These are phyloP conservation scores for Noccaea caerulescens DNA, from an alignment of 345 rosid species.

Conservation along the genomic window DNA sequence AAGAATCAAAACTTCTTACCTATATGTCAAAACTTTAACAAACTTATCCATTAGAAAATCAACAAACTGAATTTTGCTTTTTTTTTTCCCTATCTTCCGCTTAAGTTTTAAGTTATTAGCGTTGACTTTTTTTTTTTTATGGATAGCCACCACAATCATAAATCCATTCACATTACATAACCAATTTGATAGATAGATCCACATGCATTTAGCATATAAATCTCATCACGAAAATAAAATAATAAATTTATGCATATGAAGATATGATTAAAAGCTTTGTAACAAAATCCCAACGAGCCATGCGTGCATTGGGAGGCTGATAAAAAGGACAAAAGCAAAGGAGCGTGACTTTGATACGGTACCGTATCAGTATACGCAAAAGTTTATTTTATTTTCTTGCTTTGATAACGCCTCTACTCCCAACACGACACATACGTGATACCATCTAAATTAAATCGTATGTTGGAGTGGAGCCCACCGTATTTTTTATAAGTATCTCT, in stretches of 20 bases:
- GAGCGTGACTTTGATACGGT: constrained; percentile 48
- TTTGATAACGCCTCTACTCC: constrained; percentile 27
- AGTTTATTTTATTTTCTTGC: too few species aligned
- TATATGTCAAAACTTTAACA: background rate
- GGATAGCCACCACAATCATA: constrained; percentile 35
- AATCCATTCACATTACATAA: constrained; percentile 40
- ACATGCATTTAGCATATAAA: constrained; percentile 17
- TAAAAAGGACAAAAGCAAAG: constrained; percentile 40
- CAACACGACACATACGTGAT: constrained; percentile 47
- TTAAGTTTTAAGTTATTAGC: constrained; percentile 37
- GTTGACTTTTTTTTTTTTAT: constrained; percentile 29
- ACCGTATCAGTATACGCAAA: constrained; percentile 42
- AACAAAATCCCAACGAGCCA: constrained; percentile 33
- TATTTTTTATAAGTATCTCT: background rate
- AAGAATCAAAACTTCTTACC: background rate
- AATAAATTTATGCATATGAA: background rate
- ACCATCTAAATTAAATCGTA: constrained; percentile 31
- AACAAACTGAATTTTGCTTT: background rate
- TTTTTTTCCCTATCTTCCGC: background rate
- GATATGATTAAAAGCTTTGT: constrained; percentile 14
- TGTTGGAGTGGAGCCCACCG: constrained; percentile 22
- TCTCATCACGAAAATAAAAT: background rate
- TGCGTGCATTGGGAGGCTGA: constrained; percentile 42
- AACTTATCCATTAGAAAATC: constrained; percentile 6
- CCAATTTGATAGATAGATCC: constrained; percentile 32